These are phyloP conservation scores for Xylaria curta DNA, from an alignment of 495 filamentous ascomycete species.

Conservation along the genomic window DNA sequence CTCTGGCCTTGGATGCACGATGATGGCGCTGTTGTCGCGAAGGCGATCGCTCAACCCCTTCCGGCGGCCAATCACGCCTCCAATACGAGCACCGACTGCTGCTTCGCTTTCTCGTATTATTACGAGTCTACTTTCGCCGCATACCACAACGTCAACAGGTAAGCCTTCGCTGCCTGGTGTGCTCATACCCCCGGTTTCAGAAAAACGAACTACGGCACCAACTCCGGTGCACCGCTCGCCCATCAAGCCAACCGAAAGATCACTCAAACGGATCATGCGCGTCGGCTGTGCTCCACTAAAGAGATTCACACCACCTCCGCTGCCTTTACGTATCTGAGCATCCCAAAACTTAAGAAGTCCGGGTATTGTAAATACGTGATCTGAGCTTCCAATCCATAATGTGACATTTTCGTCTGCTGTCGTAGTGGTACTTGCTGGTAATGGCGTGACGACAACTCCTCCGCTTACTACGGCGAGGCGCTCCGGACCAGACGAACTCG, in stretches of 20 bases:
- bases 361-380: conserved; percentile 65
- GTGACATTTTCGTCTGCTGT: conserved; percentile 68
- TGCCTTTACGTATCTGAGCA: conserved; percentile 61
- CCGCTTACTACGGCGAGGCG: conserved; percentile 56
- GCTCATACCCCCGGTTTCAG: conserved; percentile 37
- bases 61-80: conserved; percentile 43
- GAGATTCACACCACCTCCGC: conserved; percentile 65
- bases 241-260: conserved; percentile 62
- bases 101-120: conserved; percentile 59
- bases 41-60: conserved; percentile 34
- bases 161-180: conserved; percentile 48
- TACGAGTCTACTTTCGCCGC: conserved; percentile 68
- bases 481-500: conserved; percentile 42
- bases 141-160: conserved; percentile 65
- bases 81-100: conserved; percentile 42
- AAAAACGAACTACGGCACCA: conserved; percentile 55
- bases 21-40: conserved; percentile 47
- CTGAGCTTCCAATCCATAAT: conserved; percentile 69
- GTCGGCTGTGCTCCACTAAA: conserved; percentile 57
- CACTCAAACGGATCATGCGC: conserved; percentile 54
- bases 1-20: conserved; percentile 49
- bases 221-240: conserved; percentile 70
- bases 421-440: conserved; percentile 53
- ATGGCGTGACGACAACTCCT: conserved; percentile 65
- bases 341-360: conserved; percentile 71